Conservation (phyloP, 2,329 filamentous ascomycete genomes). For the Cordyceps farinosa region DNA sequence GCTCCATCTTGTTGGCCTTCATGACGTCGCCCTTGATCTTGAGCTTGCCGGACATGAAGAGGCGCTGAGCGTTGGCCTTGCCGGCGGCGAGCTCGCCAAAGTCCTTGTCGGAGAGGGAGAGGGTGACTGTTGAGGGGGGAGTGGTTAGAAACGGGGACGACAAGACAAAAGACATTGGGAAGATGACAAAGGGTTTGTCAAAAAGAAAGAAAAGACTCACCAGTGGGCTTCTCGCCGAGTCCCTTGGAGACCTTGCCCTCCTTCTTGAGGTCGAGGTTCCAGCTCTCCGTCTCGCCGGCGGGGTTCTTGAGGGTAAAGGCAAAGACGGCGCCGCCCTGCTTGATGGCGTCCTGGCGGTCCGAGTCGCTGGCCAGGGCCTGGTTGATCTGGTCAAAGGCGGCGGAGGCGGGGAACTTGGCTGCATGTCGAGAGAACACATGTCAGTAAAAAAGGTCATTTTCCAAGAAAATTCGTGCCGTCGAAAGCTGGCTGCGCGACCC, state of each 20-base stretch:
- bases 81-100: conserved; percentile 79
- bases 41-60: conserved; percentile 98
- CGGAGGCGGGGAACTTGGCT: conserved; percentile 87
- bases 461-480: no score
- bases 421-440: not conserved
- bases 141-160: not conserved
- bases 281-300: conserved; percentile 73
- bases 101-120: conserved; percentile 78
- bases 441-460: not conserved
- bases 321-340: conserved; percentile 83
- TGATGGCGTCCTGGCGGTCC: conserved; percentile 83
- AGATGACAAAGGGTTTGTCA: no score
- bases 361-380: conserved; percentile 64
- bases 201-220: conserved; percentile 45
- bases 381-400: conserved; percentile 86
- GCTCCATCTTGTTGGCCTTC: conserved; percentile 97
- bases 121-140: conserved; percentile 60
- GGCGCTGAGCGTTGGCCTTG: conserved; percentile 87
- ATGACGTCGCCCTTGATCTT: conserved; percentile 98
- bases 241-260: conserved; percentile 80
- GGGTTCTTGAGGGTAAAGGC: conserved; percentile 90
- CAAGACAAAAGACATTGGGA: no score
- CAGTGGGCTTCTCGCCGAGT: conserved; percentile 73
- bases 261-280: conserved; percentile 95
- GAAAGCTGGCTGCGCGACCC: not conserved